Percentiles rank a stretch among this genome's conserved stretches.
phyloP scores from a whole-genome alignment of 345 rosid species.

The Hibiscus syriacus region DNA sequence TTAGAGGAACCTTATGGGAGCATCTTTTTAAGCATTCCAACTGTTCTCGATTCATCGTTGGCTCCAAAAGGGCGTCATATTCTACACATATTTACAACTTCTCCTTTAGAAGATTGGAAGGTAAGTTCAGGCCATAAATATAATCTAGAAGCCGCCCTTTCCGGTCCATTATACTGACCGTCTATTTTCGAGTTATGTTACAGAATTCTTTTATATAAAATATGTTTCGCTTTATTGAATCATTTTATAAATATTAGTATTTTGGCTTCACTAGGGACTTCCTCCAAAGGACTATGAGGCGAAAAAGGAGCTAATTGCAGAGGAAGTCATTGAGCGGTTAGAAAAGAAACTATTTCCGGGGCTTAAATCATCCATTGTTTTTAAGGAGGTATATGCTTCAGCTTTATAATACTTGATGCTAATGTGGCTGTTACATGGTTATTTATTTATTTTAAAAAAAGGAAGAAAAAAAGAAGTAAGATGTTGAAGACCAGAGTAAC shows the following conservation, averaged over 20 bases:
- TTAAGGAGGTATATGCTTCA: constrained; percentile 57
- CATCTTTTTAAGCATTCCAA: constrained; percentile 92
- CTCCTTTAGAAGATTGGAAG: constrained; percentile 89
- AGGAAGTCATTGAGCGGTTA: constrained; percentile 58
- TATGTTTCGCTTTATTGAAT: not conserved
- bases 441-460: not conserved
- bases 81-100: constrained; percentile 84
- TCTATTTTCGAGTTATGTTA: not conserved
- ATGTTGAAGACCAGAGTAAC: not conserved
- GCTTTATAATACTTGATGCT: not conserved
- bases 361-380: constrained; percentile 60
- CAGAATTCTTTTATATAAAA: not conserved
- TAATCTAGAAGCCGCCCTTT: not conserved
- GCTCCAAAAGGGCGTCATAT: constrained; percentile 83
- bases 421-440: not conserved
- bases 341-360: constrained; percentile 83
- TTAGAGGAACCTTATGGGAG: constrained; percentile 86
- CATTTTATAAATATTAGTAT: not conserved
- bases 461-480: not conserved
- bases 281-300: constrained; percentile 68
- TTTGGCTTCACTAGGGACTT: constrained; percentile 46
- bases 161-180: not conserved
- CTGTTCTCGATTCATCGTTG: constrained; percentile 77
- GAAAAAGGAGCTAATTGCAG: constrained; percentile 61
- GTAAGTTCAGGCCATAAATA: constrained; percentile 22